A percentile compares a stretch with the other conserved stretches of the same genome.
Conservation (phyloP, 495 filamentous ascomycete genomes). For the Penicillium crystallinum region DNA sequence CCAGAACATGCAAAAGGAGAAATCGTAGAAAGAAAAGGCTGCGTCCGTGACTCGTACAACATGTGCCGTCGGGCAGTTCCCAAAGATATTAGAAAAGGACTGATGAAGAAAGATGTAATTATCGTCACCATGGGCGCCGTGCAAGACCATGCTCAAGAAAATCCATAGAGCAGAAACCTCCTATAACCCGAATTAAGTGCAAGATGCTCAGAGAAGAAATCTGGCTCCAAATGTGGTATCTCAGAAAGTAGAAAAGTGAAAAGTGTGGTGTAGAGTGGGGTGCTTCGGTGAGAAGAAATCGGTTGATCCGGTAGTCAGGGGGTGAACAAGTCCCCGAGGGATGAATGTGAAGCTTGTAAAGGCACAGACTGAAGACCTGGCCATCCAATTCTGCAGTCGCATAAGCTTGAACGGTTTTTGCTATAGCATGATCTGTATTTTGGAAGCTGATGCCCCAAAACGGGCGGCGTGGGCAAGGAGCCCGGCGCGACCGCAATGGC, state of each 20-base stretch:
- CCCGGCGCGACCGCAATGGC: constrained; percentile 13
- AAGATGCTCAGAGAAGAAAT: constrained; percentile 1
- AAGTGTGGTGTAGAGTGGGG: constrained; percentile 1
- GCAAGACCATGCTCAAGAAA: constrained; percentile 16
- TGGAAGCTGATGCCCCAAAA: background rate
- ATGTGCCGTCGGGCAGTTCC: constrained; percentile 11
- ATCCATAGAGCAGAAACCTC: constrained; percentile 14
- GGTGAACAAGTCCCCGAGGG: background rate
- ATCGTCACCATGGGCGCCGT: constrained; percentile 16
- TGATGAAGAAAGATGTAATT: background rate
- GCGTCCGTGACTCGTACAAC: constrained; percentile 25
- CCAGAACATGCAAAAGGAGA: constrained; percentile 6
- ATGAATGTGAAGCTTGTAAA: constrained; percentile 5
- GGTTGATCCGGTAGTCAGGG: background rate
- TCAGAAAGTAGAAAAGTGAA: constrained; percentile 1
- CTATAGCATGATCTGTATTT: background rate
- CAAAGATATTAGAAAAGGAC: constrained; percentile 9
- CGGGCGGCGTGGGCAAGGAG: background rate
- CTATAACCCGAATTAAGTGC: constrained; percentile 2
- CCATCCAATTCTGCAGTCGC: background rate
- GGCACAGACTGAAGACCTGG: background rate
- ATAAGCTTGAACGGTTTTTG: background rate
- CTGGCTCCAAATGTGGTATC: constrained; percentile 5
- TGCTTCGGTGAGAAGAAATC: background rate
- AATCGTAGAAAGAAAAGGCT: constrained; percentile 10